These are phyloP conservation scores for Talaromyces stipitatus DNA, from an alignment of 495 filamentous ascomycete genomes.

Conservation along the genomic window DNA sequence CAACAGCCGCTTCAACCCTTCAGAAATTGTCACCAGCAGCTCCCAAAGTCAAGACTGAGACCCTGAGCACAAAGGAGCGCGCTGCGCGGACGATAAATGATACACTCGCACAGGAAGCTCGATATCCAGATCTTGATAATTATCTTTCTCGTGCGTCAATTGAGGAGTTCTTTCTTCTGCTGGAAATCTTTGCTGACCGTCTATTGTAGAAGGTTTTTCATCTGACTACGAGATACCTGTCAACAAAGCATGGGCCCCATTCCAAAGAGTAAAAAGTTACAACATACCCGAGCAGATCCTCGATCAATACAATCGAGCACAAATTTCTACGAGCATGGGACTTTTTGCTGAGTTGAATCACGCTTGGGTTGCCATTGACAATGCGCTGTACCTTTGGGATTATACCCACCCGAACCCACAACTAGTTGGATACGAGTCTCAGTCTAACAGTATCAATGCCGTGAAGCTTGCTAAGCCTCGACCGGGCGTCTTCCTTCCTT, in stretches of 20 bases:
- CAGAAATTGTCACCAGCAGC: slow-evolving; percentile 30
- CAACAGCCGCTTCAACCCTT: slow-evolving; percentile 17
- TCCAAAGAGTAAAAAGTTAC: slow-evolving; percentile 73
- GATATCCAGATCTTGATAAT: slow-evolving; percentile 83
- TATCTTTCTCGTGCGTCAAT: slow-evolving; percentile 74
- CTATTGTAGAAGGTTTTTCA: slow-evolving; percentile 63
- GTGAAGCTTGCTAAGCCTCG: slow-evolving; percentile 77
- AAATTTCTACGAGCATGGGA: slow-evolving; percentile 82
- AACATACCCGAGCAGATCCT: slow-evolving; percentile 84
- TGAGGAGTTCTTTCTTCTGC: slow-evolving; percentile 7
- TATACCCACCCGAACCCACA: slow-evolving; percentile 83
- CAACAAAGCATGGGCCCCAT: slow-evolving; percentile 72
- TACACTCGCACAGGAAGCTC: slow-evolving; percentile 61
- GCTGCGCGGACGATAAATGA: slow-evolving; percentile 80
- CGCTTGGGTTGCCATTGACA: slow-evolving; percentile 94
- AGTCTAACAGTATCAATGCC: slow-evolving; percentile 72
- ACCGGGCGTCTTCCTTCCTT: slow-evolving; percentile 70
- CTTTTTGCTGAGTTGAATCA: slow-evolving; percentile 88
- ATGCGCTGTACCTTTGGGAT: slow-evolving; percentile 94
- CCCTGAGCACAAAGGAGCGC: slow-evolving; percentile 62
- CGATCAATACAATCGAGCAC: slow-evolving; percentile 76
- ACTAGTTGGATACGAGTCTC: slow-evolving; percentile 87
- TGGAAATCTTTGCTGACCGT: neutral
- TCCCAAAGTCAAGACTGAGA: slow-evolving; percentile 26
- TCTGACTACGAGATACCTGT: slow-evolving; percentile 79